These are phyloP conservation scores for Coemansia sp. DNA, from an alignment of 192 early-diverging fungal genomes.

Conservation along the genomic window DNA sequence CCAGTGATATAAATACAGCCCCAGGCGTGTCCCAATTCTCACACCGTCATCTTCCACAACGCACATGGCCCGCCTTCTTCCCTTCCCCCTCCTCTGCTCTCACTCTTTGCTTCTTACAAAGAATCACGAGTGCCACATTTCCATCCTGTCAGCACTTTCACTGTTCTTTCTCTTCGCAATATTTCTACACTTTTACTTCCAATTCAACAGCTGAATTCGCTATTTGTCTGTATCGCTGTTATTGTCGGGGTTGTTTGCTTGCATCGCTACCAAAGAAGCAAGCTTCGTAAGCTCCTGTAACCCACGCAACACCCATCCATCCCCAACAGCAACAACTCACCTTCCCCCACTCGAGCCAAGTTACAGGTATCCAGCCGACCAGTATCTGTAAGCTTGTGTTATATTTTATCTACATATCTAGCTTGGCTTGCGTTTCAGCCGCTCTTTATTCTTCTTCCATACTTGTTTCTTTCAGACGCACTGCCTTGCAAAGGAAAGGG, in stretches of 20 bases:
- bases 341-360: neutral
- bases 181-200: neutral
- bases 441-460: neutral
- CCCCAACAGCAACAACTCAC: neutral
- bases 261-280: neutral
- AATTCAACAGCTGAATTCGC: conserved; percentile 4
- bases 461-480: neutral
- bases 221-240: neutral
- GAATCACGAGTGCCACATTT: conserved; percentile 2
- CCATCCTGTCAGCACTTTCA: neutral
- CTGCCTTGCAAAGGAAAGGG: neutral
- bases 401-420: neutral
- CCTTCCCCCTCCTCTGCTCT: neutral
- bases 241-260: neutral
- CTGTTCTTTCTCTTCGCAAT: neutral
- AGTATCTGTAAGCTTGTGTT: neutral
- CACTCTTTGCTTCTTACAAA: neutral
- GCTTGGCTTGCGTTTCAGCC: neutral
- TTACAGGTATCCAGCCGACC: neutral
- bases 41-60: neutral
- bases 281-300: neutral
- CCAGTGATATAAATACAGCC: neutral
- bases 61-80: no score
- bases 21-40: neutral
- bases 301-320: neutral